phyloP scores from a whole-genome alignment of 1,284 basidiomycete species.

The Prillingera fragicola region DNA sequence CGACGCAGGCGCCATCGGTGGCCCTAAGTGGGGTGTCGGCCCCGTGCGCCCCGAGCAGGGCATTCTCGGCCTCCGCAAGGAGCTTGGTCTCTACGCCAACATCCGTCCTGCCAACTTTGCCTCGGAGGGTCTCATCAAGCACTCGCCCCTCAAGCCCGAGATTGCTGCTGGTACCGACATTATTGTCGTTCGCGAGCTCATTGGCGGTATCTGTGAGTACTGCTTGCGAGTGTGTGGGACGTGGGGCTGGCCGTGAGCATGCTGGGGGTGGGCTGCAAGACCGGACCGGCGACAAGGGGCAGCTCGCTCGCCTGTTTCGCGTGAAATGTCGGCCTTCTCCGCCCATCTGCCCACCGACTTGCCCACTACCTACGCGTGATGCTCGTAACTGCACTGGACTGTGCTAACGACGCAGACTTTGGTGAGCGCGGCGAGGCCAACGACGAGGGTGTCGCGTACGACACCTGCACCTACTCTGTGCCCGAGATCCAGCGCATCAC shows the following conservation, averaged over 20 bases:
- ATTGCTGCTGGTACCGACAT: constrained; percentile 83
- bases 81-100: constrained; percentile 92
- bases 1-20: background rate
- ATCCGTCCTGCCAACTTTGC: constrained; percentile 95
- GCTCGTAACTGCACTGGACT: no score
- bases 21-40: constrained; percentile 92
- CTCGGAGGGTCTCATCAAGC: constrained; percentile 77
- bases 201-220: constrained; percentile 62
- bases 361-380: no score
- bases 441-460: constrained; percentile 67
- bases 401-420: constrained; percentile 61
- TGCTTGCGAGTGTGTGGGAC: background rate
- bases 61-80: constrained; percentile 84
- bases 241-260: background rate
- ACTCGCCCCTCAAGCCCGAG: constrained; percentile 88
- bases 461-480: constrained; percentile 88
- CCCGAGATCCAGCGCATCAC: constrained; percentile 91
- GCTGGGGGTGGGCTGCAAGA: background rate
- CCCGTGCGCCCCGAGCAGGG: constrained; percentile 91
- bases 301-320: no score
- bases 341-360: no score
- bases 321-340: no score
- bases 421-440: constrained; percentile 83
- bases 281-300: background rate
- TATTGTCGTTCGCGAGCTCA: constrained; percentile 92